Base-by-base conservation (phyloP, 345 rosid species). In the Aurinia saxatilis region DNA sequence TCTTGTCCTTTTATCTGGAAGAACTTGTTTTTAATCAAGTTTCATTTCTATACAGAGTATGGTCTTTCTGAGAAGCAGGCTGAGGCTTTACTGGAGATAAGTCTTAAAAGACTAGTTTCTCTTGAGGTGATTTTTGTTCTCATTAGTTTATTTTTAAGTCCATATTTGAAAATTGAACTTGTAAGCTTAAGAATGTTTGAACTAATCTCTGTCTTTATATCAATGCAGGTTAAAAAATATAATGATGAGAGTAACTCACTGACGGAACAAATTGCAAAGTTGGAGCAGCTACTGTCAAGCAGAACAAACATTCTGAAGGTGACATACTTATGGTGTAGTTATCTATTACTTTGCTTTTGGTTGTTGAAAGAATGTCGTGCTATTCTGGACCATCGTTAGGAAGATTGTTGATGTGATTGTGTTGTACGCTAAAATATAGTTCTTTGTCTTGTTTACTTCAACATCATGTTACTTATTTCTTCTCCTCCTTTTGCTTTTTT, bases 51-150 rank as follows among this genome's bases (percentile, higher is more conserved):
- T 72, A 67, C 81, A 92, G 95, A 76, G 64, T 87, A 79, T 72
- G 66, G 73, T 67, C 82, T 92, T 27, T 92, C 98, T 59, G 91
- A 76, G 61, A 89, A 87, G 64, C 97, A 92, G 82, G 93, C 96
- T 60, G 93, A 92, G 7, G 95, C 95, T 51, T 73, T 92, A 64
- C 69, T 92, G 70, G 97, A 84, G 75, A 92, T 92, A 48, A 87
- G 76, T 72, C 78, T 92, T 50, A 71, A 95, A 80, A 74, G 97
- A 57, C 82, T 92, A 52, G 82, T 78, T 70, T 79, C 76, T 71
- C 95, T 89, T 55, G 98, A 92, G 98, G 97, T 89, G 56, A 54
- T 55, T 36, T 41, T 38, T 50, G 23, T 14, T 29, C 53, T 72
- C 10, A 1, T 39, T 19, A 30, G 5, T 1, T 27, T n/a, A n/a